These are phyloP conservation scores for Geotrichum restrictum DNA, from an alignment of 1,139 yeast species.

Conservation along the genomic window DNA sequence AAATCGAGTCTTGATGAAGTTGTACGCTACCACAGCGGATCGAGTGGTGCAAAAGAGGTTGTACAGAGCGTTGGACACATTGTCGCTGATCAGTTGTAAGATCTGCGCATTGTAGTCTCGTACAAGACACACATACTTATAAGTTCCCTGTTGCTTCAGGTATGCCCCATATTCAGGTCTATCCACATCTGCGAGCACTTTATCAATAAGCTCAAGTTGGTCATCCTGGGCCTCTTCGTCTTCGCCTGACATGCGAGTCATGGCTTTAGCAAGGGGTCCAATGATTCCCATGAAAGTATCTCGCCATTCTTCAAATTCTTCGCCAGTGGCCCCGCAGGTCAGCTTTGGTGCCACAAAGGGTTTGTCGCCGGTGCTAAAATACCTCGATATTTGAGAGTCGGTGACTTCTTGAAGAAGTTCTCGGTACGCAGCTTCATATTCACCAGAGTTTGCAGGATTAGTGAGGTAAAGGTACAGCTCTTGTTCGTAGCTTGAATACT, in stretches of 20 bases:
- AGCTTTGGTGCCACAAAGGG: constrained; percentile 13
- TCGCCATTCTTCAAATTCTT: constrained; percentile 18
- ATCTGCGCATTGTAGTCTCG: constrained; percentile 17
- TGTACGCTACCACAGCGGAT: constrained; percentile 17
- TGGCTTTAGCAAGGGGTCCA: constrained; percentile 18
- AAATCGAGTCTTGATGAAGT: constrained; percentile 15
- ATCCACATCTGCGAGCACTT: constrained; percentile 14
- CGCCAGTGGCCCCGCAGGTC: constrained; percentile 20
- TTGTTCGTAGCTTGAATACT: constrained; percentile 13
- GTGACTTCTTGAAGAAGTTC: constrained; percentile 17
- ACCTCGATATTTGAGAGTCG: constrained; percentile 12
- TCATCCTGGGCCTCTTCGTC: constrained; percentile 20
- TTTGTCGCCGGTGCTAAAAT: constrained; percentile 7
- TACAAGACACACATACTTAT: constrained; percentile 17
- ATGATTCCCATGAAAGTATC: constrained; percentile 9
- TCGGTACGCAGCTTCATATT: constrained; percentile 16
- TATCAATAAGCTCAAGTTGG: constrained; percentile 17
- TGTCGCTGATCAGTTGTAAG: constrained; percentile 14
- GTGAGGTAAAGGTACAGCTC: constrained; percentile 17
- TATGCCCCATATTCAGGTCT: constrained; percentile 17
- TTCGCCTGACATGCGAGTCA: constrained; percentile 18
- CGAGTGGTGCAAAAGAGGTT: constrained; percentile 13
- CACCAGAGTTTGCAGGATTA: constrained; percentile 17
- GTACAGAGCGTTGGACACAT: constrained; percentile 18
- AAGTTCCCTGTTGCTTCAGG: constrained; percentile 17